These are phyloP conservation scores for Pseudozyma sp. DNA, from an alignment of 1,284 basidiomycete genomes.

Conservation along the genomic window DNA sequence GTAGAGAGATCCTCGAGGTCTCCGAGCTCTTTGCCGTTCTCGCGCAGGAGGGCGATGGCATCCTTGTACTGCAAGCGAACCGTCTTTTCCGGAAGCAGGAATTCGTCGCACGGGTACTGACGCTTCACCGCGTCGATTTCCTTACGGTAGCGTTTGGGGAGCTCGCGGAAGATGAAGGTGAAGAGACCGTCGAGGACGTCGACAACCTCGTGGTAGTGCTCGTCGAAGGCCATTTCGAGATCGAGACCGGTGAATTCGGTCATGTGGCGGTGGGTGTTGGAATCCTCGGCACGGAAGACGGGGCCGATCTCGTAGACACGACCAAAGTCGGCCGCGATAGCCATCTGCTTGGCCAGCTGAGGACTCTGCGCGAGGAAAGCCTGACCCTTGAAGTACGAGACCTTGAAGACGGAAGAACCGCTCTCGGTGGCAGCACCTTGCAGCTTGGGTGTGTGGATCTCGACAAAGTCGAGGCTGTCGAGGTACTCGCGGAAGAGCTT, in stretches of 20 bases:
- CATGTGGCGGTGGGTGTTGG: conserved; percentile 96
- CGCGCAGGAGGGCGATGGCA: conserved; percentile 64
- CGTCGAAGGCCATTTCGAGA: conserved; percentile 98
- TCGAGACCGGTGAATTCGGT: conserved; percentile 99
- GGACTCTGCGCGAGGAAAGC: conserved; percentile 97
- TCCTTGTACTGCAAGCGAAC: conserved; percentile 64
- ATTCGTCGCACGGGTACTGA: conserved; percentile 83
- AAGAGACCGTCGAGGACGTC: conserved; percentile 67
- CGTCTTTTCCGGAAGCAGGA: conserved; percentile 64
- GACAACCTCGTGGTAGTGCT: conserved; percentile 88
- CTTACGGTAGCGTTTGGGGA: conserved; percentile 76
- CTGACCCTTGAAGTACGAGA: conserved; percentile 95
- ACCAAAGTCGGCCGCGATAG: conserved; percentile 97
- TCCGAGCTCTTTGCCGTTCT: conserved; percentile 61
- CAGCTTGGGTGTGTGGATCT: conserved; percentile 97
- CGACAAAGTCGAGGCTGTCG: conserved; percentile 81
- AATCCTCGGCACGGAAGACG: conserved; percentile 98
- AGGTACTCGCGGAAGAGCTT: conserved; percentile 89
- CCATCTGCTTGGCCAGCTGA: conserved; percentile 99
- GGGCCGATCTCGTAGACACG: conserved; percentile 93
- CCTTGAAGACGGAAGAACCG: conserved; percentile 96
- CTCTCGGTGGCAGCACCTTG: conserved; percentile 97
- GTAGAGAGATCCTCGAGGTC: conserved; percentile 67
- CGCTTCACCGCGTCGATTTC: conserved; percentile 84
- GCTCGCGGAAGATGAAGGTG: conserved; percentile 67